Evolutionary conservation across 2,329 filamentous ascomycete genomes (phyloP).

Genomic region (Apiospora phragmitis): DNA sequence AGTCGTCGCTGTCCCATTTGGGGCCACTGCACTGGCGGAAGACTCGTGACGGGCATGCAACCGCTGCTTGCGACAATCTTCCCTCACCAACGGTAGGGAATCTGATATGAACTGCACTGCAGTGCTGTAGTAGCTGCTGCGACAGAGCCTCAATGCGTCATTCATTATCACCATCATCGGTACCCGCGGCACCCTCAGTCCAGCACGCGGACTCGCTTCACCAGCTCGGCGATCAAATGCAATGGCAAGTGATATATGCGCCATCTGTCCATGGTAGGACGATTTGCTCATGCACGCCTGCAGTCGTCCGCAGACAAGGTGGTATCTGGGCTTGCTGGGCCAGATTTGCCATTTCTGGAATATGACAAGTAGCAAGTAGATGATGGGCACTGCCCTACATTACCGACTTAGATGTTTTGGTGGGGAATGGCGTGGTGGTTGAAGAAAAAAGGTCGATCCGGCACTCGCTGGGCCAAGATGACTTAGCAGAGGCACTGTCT

Average conservation of each 20-base stretch:
- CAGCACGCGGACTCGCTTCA: background rate
- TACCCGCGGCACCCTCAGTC: background rate
- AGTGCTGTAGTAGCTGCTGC: background rate
- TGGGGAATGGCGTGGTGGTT: constrained; percentile 5
- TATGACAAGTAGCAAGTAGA: constrained; percentile 4
- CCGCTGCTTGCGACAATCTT: background rate
- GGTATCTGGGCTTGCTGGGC: background rate
- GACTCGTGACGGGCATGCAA: too few relatives aligned
- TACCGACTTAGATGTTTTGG: background rate
- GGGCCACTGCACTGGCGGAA: background rate
- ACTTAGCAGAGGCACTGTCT: background rate
- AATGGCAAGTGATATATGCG: background rate
- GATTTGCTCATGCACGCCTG: background rate
- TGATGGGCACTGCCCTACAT: background rate
- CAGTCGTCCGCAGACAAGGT: background rate
- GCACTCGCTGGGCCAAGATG: constrained; percentile 9
- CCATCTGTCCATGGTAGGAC: background rate
- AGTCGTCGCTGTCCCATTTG: background rate
- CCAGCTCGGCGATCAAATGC: background rate
- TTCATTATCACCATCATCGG: background rate
- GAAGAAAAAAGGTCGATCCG: constrained; percentile 1
- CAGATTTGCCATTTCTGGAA: constrained; percentile 1
- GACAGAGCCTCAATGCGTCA: constrained; percentile 5
- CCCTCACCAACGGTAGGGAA: background rate
- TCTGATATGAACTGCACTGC: background rate